A percentile compares a stretch with the other conserved stretches of the same genome.
Conservation (phyloP, 306 rosid genomes). For the Senna tora region DNA sequence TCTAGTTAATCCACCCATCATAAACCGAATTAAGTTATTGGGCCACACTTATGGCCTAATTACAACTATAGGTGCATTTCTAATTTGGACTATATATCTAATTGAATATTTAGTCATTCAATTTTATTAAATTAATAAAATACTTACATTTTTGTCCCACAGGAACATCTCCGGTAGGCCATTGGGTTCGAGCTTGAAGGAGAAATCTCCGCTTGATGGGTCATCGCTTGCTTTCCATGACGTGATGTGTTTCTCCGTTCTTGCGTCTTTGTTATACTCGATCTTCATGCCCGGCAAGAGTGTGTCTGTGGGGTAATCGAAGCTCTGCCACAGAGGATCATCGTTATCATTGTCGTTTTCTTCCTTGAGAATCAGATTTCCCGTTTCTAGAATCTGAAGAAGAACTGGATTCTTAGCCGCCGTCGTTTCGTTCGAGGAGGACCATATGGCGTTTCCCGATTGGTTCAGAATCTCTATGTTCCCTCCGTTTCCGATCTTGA, state of each 20-base stretch:
- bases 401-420: conserved; percentile 26
- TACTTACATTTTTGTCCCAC: not conserved
- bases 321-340: conserved; percentile 66
- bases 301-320: conserved; percentile 68
- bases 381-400: conserved; percentile 66
- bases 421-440: conserved; percentile 38
- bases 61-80: too few species aligned
- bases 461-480: conserved; percentile 43
- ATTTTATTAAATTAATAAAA: too few species aligned
- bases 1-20: too few species aligned
- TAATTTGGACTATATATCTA: too few species aligned
- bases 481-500: conserved; percentile 48
- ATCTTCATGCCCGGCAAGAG: conserved; percentile 77
- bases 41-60: too few species aligned
- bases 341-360: conserved; percentile 36
- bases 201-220: conserved; percentile 62
- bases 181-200: conserved; percentile 59
- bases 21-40: too few species aligned
- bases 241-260: conserved; percentile 42
- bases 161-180: conserved; percentile 77
- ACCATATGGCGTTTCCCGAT: conserved; percentile 50
- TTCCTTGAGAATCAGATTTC: conserved; percentile 63
- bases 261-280: conserved; percentile 55
- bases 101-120: too few species aligned
- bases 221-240: conserved; percentile 61